phyloP scores from a whole-genome alignment of 2,329 filamentous ascomycete species.

The Penicillium fuscoglaucum region DNA sequence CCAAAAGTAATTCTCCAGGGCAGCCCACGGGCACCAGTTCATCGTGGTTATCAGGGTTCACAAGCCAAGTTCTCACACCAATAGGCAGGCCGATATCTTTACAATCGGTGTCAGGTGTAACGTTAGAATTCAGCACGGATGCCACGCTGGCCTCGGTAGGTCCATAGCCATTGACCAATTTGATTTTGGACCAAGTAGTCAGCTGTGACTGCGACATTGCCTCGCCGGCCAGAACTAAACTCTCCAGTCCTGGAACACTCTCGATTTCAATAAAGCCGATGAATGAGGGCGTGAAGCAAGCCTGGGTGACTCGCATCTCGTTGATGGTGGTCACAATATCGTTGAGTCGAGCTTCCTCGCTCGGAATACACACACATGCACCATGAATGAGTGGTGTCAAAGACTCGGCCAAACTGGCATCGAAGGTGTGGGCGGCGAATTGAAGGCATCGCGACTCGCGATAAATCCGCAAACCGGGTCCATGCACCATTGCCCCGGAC shows the following conservation, averaged over 20 bases:
- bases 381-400: slow-evolving; percentile 57
- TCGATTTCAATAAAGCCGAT: slow-evolving; percentile 49
- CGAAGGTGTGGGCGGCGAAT: slow-evolving; percentile 57
- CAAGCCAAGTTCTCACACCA: slow-evolving; percentile 42
- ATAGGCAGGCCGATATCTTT: slow-evolving; percentile 39
- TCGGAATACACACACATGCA: slow-evolving; percentile 61
- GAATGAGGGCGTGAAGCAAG: slow-evolving; percentile 62
- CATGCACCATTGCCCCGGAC: slow-evolving; percentile 56
- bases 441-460: slow-evolving; percentile 58
- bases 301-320: slow-evolving; percentile 55
- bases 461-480: slow-evolving; percentile 50
- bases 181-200: slow-evolving; percentile 39
- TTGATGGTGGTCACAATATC: slow-evolving; percentile 54
- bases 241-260: slow-evolving; percentile 46
- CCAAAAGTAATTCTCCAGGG: slow-evolving; percentile 41
- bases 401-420: slow-evolving; percentile 56
- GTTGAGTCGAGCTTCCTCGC: slow-evolving; percentile 49
- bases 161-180: slow-evolving; percentile 47
- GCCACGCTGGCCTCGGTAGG: slow-evolving; percentile 46
- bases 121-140: slow-evolving; percentile 35
- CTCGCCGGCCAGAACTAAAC: slow-evolving; percentile 48
- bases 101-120: slow-evolving; percentile 34
- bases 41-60: slow-evolving; percentile 42
- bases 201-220: slow-evolving; percentile 50
- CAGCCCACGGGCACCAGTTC: slow-evolving; percentile 45